These are phyloP conservation scores for Daldinia sp. DNA, from an alignment of 2,329 filamentous ascomycete species.

Conservation along the genomic window DNA sequence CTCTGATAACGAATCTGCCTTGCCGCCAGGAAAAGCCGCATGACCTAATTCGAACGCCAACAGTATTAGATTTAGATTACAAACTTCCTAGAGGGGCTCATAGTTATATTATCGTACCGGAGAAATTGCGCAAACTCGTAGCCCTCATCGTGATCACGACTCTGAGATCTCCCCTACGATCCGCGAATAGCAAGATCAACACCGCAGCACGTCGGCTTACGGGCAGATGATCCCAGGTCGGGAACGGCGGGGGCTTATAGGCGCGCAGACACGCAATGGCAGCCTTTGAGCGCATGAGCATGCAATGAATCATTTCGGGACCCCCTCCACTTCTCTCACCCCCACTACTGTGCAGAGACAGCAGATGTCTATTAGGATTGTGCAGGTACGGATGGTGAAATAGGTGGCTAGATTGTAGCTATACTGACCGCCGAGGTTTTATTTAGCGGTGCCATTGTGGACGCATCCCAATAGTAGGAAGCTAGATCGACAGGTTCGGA, in stretches of 20 bases:
- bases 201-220: constrained; percentile 81
- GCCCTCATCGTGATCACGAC: constrained; percentile 75
- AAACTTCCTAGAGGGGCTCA: neutral
- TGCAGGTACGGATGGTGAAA: constrained; percentile 6
- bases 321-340: neutral
- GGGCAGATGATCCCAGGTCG: constrained; percentile 68
- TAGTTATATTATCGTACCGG: constrained; percentile 55
- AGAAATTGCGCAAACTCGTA: constrained; percentile 70
- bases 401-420: constrained; percentile 26
- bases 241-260: constrained; percentile 67
- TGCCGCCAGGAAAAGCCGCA: constrained; percentile 85
- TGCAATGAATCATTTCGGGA: constrained; percentile 18
- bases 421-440: constrained; percentile 62
- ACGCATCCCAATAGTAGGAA: constrained; percentile 65
- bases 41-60: constrained; percentile 60
- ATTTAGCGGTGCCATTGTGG: constrained; percentile 65
- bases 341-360: neutral
- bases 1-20: constrained; percentile 65
- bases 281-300: constrained; percentile 56
- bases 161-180: constrained; percentile 78
- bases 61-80: constrained; percentile 2
- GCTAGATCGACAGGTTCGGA: constrained; percentile 38
- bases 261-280: constrained; percentile 68
- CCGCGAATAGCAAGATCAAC: constrained; percentile 86
- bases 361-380: neutral